These are phyloP conservation scores for Podaxis rugospora DNA, from an alignment of 768 basidiomycete species.

Conservation along the genomic window DNA sequence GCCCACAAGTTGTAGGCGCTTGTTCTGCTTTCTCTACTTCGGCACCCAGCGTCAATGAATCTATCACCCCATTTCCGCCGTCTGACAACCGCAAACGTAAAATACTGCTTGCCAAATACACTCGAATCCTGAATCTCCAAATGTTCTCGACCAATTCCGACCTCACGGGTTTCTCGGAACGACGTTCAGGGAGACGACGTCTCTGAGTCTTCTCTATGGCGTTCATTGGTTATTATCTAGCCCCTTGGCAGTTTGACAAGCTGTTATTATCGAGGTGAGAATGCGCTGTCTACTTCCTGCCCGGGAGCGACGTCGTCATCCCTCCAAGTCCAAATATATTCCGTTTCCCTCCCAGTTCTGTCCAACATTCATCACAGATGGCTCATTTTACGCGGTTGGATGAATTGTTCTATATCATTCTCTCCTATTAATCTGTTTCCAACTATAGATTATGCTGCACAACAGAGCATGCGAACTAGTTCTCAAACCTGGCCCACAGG, in stretches of 20 bases:
- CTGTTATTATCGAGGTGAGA: not conserved
- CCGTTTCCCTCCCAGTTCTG: not conserved
- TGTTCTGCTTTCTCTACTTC: not conserved
- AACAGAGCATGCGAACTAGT: not conserved
- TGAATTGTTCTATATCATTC: conserved; percentile 15
- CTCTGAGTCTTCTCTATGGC: not conserved
- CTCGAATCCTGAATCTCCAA: not conserved
- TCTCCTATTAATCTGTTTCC: conserved; percentile 5
- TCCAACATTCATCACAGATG: not conserved
- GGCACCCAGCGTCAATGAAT: not conserved
- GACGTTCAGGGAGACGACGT: not conserved
- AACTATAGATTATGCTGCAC: not conserved
- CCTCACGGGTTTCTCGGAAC: not conserved
- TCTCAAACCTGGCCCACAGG: not conserved
- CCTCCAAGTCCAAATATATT: not conserved
- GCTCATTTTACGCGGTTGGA: conserved; percentile 13
- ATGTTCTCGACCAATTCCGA: not conserved
- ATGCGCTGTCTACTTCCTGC: not conserved
- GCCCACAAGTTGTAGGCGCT: not conserved
- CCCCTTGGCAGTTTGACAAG: not conserved
- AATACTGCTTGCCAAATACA: not conserved
- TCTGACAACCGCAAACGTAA: not conserved
- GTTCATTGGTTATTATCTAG: not conserved
- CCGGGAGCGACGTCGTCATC: not conserved
- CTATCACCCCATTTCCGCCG: not conserved